Evolutionary conservation across 1,284 basidiomycete species (phyloP).

Genomic region (Rhodotorula sp.): DNA sequence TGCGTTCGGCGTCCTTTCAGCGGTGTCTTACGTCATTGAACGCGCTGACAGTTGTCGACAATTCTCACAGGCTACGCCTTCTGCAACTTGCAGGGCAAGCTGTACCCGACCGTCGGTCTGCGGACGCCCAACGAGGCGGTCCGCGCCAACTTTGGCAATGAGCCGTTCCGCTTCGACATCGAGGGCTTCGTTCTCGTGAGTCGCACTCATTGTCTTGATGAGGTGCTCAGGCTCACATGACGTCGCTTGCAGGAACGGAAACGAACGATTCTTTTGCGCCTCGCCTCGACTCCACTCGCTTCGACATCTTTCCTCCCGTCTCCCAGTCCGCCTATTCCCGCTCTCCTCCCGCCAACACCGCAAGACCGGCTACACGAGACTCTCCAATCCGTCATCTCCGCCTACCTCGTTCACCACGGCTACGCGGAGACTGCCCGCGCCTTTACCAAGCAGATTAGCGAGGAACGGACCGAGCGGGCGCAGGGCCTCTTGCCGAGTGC

Average conservation of each 20-base stretch:
- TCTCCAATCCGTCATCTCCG: slow-evolving; percentile 25
- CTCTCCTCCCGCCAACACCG: neutral
- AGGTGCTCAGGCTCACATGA: too few species aligned
- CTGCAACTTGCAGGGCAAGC: slow-evolving; percentile 30
- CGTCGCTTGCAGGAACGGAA: slow-evolving; percentile 39
- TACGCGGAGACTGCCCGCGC: slow-evolving; percentile 20
- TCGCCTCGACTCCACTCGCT: slow-evolving; percentile 1
- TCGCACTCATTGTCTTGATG: too few species aligned
- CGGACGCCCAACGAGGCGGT: slow-evolving; percentile 70
- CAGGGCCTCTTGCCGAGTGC: slow-evolving; percentile 5
- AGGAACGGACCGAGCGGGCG: slow-evolving; percentile 21
- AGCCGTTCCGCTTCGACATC: slow-evolving; percentile 82
- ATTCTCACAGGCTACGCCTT: slow-evolving; percentile 23
- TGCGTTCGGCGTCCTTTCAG: too few species aligned
- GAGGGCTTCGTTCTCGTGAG: slow-evolving; percentile 50
- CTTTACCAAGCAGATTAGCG: slow-evolving; percentile 22
- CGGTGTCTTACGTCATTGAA: too few species aligned
- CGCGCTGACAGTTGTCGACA: neutral
- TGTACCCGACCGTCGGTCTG: slow-evolving; percentile 84
- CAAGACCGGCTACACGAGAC: slow-evolving; percentile 24
- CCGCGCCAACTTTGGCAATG: slow-evolving; percentile 79
- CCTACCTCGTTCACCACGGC: slow-evolving; percentile 38
- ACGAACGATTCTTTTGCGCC: slow-evolving; percentile 15
- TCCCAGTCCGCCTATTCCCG: slow-evolving; percentile 19
- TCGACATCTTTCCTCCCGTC: slow-evolving; percentile 13